Percentiles rank a stretch among this genome's conserved stretches.
These are phyloP conservation scores for Monilinia polystroma DNA, from an alignment of 2,329 filamentous ascomycete genomes.

Conservation along the genomic window DNA sequence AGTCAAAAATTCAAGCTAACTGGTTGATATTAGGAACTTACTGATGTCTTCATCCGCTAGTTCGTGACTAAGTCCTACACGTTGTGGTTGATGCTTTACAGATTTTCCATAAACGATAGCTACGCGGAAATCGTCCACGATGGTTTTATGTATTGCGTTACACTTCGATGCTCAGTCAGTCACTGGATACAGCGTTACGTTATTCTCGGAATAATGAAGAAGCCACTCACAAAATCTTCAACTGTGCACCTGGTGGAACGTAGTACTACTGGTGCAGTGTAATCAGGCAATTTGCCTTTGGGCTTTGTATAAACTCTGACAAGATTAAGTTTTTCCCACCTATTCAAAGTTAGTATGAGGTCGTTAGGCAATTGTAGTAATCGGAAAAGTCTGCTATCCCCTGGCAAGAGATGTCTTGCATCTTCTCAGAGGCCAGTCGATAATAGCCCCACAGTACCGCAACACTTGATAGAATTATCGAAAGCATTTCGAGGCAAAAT, in stretches of 20 bases:
- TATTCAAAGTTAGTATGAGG: conserved; percentile 37
- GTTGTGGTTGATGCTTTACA: conserved; percentile 97
- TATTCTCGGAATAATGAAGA: conserved; percentile 19
- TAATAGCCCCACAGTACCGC: not conserved
- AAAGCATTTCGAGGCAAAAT: not conserved
- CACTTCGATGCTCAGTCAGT: conserved; percentile 58
- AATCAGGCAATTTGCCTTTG: conserved; percentile 92
- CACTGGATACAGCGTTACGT: conserved; percentile 8
- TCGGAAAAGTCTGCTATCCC: not conserved
- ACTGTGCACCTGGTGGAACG: conserved; percentile 80
- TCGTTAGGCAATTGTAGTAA: not conserved
- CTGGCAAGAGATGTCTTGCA: conserved; percentile 17
- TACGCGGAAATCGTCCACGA: conserved; percentile 91
- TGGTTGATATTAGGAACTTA: conserved; percentile 27
- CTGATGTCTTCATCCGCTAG: conserved; percentile 94
- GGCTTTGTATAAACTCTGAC: conserved; percentile 96
- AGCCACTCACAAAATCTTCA: conserved; percentile 85
- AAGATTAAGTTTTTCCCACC: conserved; percentile 91
- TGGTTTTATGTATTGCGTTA: conserved; percentile 94
- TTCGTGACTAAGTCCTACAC: conserved; percentile 87
- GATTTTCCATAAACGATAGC: conserved; percentile 97
- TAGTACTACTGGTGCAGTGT: conserved; percentile 85
- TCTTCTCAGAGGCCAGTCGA: conserved; percentile 2
- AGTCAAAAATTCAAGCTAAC: not conserved
- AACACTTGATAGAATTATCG: not conserved